These are phyloP conservation scores for Aspergillus ustus DNA, from an alignment of 2,329 filamentous ascomycete species.

Conservation along the genomic window DNA sequence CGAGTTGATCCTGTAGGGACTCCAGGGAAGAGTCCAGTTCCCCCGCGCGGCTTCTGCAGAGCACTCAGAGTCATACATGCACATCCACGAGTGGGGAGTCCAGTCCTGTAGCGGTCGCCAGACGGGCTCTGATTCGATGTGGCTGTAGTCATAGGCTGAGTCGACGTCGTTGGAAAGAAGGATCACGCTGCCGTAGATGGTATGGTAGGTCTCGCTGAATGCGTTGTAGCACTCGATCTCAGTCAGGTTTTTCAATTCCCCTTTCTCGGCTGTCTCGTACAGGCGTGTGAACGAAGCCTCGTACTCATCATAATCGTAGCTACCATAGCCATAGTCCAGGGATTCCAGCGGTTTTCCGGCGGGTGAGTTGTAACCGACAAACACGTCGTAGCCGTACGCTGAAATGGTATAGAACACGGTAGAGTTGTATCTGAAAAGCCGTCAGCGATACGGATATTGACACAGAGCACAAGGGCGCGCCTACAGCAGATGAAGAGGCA, in stretches of 20 bases:
- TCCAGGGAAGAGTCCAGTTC: too few relatives aligned
- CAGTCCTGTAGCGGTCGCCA: too few relatives aligned
- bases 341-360: background rate
- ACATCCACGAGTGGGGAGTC: too few relatives aligned
- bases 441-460: too few relatives aligned
- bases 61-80: too few relatives aligned
- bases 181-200: slow-evolving; percentile 1
- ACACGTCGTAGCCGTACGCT: background rate
- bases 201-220: slow-evolving; percentile 5
- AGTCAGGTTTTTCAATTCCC: background rate
- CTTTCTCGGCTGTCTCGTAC: background rate
- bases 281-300: background rate
- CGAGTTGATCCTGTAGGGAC: too few relatives aligned
- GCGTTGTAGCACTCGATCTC: slow-evolving; percentile 9
- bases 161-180: slow-evolving; percentile 5
- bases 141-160: background rate
- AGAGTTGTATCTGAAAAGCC: too few relatives aligned
- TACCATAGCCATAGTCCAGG: background rate
- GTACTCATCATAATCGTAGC: too few relatives aligned
- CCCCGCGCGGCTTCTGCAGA: too few relatives aligned
- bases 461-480: too few relatives aligned
- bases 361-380: background rate
- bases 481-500: slow-evolving; percentile 16
- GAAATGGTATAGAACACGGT: background rate
- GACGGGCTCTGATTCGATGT: too few relatives aligned